phyloP scores from a whole-genome alignment of 1,284 basidiomycete genomes.

The Anthracocystis walkeri region DNA sequence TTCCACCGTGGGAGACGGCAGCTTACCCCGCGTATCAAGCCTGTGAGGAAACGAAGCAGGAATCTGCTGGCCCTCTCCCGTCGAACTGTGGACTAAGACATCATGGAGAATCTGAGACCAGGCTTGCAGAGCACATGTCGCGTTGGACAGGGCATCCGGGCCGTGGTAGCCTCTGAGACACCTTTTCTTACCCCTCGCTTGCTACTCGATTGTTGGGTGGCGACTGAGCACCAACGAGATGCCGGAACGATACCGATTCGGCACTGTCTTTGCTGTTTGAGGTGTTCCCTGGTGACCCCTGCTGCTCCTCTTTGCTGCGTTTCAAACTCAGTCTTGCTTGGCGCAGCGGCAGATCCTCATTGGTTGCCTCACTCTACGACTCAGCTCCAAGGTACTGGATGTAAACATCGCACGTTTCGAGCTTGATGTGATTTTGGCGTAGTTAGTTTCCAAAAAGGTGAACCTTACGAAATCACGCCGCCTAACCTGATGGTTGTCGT shows the following conservation, averaged over 20 bases:
- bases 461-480: neutral
- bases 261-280: too few species aligned
- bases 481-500: slow-evolving; percentile 4
- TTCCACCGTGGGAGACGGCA: neutral
- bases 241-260: too few species aligned
- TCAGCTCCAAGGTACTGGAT: too few species aligned
- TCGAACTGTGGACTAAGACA: neutral
- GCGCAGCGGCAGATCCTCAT: too few species aligned
- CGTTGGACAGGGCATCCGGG: neutral
- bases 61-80: neutral
- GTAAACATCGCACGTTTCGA: too few species aligned
- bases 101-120: slow-evolving; percentile 9
- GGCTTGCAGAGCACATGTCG: slow-evolving; percentile 17
- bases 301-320: too few species aligned
- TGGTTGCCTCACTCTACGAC: too few species aligned
- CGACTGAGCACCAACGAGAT: too few species aligned
- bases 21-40: slow-evolving; percentile 1
- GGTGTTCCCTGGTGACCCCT: too few species aligned
- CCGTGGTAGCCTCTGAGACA: neutral
- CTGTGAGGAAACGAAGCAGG: neutral
- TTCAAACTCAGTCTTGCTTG: too few species aligned
- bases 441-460: neutral
- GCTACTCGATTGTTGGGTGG: neutral
- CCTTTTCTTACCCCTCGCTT: neutral
- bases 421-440: neutral